A percentile compares a stretch with the other conserved stretches of the same genome.
Evolutionary conservation across 331 rosid genomes (phyloP).

Genomic region (Malus hybrid): DNA sequence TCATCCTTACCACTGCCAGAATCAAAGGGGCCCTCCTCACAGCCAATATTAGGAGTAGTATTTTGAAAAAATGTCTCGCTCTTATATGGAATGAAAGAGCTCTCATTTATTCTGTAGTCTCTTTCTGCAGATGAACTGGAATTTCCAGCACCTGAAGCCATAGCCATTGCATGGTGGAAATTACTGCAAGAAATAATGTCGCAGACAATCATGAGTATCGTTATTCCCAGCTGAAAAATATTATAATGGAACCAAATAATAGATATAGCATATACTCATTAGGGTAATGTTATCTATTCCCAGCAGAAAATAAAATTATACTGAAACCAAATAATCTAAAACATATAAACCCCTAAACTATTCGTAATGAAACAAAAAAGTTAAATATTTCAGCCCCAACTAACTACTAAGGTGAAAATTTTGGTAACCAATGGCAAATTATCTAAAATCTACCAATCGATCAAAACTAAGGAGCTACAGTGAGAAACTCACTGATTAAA

Average conservation of each 20-base stretch:
- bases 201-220: not conserved
- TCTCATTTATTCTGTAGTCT: constrained; percentile 29
- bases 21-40: constrained; percentile 32
- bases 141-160: constrained; percentile 44
- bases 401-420: not conserved
- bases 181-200: constrained; percentile 40
- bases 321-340: not conserved
- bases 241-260: too few species aligned
- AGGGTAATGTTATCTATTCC: not conserved
- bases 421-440: not conserved
- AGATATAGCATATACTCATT: not conserved
- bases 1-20: constrained; percentile 36
- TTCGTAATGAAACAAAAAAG: not conserved
- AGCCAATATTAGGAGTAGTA: constrained; percentile 23
- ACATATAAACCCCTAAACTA: not conserved
- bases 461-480: not conserved
- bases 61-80: constrained; percentile 36
- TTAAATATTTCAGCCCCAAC: not conserved
- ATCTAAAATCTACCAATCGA: not conserved
- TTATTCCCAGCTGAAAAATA: too few species aligned
- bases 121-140: constrained; percentile 36
- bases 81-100: constrained; percentile 26
- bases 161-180: constrained; percentile 31
- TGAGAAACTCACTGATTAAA: constrained; percentile 51
- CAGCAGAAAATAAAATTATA: not conserved